Evolutionary conservation across 257 asterid genomes (phyloP).

Genomic region (Nicotiana knightiana): DNA sequence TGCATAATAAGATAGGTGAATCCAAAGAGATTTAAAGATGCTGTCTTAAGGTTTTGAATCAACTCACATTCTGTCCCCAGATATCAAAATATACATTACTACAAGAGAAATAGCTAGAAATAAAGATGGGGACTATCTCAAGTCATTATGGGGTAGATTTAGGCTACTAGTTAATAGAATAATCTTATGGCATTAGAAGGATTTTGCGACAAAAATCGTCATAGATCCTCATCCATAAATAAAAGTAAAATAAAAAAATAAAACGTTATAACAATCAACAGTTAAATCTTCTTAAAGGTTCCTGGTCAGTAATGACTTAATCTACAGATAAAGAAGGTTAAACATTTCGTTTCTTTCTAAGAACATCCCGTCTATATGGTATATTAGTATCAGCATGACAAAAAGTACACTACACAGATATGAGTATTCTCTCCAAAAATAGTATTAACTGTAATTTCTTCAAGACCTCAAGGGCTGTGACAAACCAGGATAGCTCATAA

Average conservation of each 20-base stretch:
- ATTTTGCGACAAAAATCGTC: not conserved
- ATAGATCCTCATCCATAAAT: not conserved
- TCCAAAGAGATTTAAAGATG: not conserved
- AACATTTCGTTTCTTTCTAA: not conserved
- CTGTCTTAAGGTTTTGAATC: not conserved
- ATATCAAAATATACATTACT: not conserved
- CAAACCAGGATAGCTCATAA: not conserved
- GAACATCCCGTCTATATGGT: not conserved
- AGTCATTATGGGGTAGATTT: not conserved
- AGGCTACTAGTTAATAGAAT: not conserved
- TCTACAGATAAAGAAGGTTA: not conserved
- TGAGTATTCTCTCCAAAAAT: not conserved
- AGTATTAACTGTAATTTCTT: not conserved
- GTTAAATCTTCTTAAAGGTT: not conserved
- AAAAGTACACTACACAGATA: not conserved
- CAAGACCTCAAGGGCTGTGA: not conserved
- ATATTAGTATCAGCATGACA: not conserved
- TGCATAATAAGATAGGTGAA: not conserved
- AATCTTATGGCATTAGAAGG: not conserved
- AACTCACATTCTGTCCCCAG: not conserved
- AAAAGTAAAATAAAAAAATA: not conserved
- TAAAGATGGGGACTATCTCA: not conserved
- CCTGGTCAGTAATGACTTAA: not conserved
- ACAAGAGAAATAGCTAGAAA: not conserved
- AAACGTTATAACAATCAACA: not conserved